Conservation (phyloP, 1,139 yeast genomes). For the Hyphopichia buzzinii region DNA sequence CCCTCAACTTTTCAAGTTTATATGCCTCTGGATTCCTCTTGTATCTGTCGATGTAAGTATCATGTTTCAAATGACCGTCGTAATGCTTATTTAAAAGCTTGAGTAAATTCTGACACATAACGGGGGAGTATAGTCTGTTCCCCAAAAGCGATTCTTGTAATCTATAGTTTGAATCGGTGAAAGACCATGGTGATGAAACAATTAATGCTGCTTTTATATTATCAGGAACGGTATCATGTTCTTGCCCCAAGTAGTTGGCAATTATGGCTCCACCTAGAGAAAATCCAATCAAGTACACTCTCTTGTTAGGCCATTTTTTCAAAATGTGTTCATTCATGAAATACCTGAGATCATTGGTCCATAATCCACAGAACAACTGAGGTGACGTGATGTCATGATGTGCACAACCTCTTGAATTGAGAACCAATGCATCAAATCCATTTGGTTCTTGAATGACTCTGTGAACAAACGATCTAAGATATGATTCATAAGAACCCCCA, state of each 20-base stretch:
- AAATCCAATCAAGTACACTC: constrained; percentile 52
- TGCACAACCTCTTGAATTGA: constrained; percentile 63
- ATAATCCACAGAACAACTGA: constrained; percentile 55
- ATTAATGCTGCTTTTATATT: constrained; percentile 49
- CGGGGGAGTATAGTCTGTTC: constrained; percentile 48
- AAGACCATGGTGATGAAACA: constrained; percentile 59
- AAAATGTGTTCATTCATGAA: constrained; percentile 48
- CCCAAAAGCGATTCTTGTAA: constrained; percentile 45
- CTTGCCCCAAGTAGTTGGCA: constrained; percentile 57
- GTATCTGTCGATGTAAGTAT: constrained; percentile 28
- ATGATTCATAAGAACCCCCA: constrained; percentile 63
- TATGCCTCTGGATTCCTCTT: constrained; percentile 32
- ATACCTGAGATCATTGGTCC: constrained; percentile 62
- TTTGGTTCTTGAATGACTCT: constrained; percentile 31
- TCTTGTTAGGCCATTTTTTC: constrained; percentile 47
- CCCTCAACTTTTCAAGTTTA: constrained; percentile 29
- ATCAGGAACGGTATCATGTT: constrained; percentile 30
- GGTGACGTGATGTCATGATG: constrained; percentile 58
- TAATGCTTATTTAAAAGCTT: constrained; percentile 44
- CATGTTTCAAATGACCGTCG: constrained; percentile 26
- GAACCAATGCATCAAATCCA: constrained; percentile 52
- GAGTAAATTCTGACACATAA: constrained; percentile 50
- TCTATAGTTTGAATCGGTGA: constrained; percentile 44
- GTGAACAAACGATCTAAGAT: constrained; percentile 45
- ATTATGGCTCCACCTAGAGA: constrained; percentile 58